Evolutionary conservation across 257 asterid genomes (phyloP).

Genomic region (Nicotiana noctiflora): DNA sequence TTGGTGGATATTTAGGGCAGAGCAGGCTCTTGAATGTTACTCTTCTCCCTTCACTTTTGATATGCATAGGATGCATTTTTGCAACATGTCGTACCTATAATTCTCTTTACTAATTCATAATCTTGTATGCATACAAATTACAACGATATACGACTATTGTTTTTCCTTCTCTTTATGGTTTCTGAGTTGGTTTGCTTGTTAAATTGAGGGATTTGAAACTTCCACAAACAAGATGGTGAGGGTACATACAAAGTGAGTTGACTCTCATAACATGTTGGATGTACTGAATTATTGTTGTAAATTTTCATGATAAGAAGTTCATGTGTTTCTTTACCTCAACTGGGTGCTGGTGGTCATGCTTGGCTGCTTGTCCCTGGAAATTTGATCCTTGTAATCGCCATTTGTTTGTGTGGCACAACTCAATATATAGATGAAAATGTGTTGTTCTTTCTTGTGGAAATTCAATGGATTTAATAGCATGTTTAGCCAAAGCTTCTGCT

Average conservation of each 20-base stretch:
- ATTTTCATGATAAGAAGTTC: not conserved
- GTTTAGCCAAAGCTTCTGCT: no score
- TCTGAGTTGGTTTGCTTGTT: not conserved
- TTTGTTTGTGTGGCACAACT: not conserved
- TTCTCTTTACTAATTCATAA: conserved; percentile 46
- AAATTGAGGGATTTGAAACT: not conserved
- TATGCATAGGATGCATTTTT: conserved; percentile 63
- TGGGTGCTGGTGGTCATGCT: not conserved
- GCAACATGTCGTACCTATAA: conserved; percentile 87
- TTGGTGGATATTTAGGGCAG: conserved; percentile 74
- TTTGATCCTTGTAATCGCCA: no score
- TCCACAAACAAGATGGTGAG: not conserved
- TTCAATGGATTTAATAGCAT: not conserved
- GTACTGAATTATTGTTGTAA: not conserved
- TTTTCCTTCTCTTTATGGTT: not conserved
- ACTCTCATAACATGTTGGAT: not conserved
- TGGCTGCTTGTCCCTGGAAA: not conserved
- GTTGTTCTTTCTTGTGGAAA: no score
- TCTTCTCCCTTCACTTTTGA: conserved; percentile 67
- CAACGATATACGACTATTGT: not conserved
- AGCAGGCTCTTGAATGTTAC: conserved; percentile 63
- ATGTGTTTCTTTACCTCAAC: not conserved
- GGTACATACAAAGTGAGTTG: not conserved
- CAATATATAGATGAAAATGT: not conserved
- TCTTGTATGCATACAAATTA: not conserved